phyloP scores from a whole-genome alignment of 2,329 filamentous ascomycete genomes.

The Beauveria scarabaeidicola region DNA sequence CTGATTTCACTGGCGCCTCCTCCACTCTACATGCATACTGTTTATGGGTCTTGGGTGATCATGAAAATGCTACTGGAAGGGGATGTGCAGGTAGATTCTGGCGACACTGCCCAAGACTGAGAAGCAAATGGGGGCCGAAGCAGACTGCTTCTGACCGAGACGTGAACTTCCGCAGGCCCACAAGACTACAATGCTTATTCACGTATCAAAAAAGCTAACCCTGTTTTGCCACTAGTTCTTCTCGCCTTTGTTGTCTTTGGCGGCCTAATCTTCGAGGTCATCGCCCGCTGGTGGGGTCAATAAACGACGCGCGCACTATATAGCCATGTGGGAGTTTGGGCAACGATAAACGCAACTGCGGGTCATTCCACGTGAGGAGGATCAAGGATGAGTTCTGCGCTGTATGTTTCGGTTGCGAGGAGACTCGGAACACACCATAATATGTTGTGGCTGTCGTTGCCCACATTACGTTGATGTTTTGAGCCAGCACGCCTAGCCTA shows the following conservation, averaged over 20 bases:
- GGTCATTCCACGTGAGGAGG: background rate
- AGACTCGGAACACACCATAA: background rate
- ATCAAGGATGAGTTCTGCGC: background rate
- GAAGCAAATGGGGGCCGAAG: background rate
- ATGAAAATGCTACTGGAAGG: background rate
- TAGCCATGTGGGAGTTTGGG: background rate
- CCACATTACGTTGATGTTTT: background rate
- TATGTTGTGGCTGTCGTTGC: background rate
- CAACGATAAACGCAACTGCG: background rate
- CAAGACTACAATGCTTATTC: background rate
- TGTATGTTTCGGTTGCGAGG: background rate
- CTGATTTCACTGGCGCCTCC: background rate
- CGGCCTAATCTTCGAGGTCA: conserved; percentile 48
- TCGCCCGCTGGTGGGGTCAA: conserved; percentile 39
- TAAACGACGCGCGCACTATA: background rate
- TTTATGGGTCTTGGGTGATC: background rate
- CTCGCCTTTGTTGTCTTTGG: conserved; percentile 55
- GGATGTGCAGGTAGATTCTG: background rate
- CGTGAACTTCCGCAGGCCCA: background rate
- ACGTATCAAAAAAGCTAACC: background rate
- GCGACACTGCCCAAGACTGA: background rate
- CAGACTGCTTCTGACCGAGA: background rate
- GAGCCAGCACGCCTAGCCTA: background rate
- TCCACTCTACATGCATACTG: background rate
- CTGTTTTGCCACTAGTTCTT: conserved; percentile 30